Conservation (phyloP, 1,284 basidiomycete genomes). For the Fomitopsis palustris region DNA sequence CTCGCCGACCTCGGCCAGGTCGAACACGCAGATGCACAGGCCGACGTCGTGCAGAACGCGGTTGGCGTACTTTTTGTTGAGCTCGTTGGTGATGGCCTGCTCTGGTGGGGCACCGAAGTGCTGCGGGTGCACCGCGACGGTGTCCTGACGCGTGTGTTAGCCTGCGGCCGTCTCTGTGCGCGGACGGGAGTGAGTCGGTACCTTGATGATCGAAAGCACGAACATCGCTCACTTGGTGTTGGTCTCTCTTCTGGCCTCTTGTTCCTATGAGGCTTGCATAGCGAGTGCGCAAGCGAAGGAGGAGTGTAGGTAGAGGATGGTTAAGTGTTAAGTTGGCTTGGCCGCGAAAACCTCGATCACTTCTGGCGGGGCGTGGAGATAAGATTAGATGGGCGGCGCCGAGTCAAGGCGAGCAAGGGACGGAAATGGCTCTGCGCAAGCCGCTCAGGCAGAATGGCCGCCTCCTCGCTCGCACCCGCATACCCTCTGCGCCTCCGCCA, state of each 20-base stretch:
- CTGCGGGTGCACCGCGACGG: constrained; percentile 72
- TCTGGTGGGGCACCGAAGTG: constrained; percentile 72
- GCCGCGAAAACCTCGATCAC: neutral
- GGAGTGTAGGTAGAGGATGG: neutral
- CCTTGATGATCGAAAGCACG: constrained; percentile 57
- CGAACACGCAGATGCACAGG: constrained; percentile 86
- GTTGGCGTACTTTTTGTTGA: constrained; percentile 95
- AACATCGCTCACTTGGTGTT: constrained; percentile 42
- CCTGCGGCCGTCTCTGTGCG: neutral
- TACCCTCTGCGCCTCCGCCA: neutral
- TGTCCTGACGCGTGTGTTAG: constrained; percentile 47
- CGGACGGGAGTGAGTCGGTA: constrained; percentile 10
- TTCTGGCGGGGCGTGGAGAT: neutral
- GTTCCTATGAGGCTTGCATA: neutral
- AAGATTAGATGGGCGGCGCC: neutral
- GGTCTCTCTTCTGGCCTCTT: neutral
- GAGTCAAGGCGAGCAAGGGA: neutral
- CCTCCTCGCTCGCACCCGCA: neutral
- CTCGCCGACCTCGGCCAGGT: constrained; percentile 82
- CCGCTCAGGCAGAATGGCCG: neutral
- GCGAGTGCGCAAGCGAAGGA: neutral
- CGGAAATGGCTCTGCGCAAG: neutral
- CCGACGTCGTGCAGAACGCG: constrained; percentile 90
- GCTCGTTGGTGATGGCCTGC: constrained; percentile 71
- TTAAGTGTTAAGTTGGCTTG: neutral